Evolutionary conservation across 2,329 filamentous ascomycete genomes (phyloP), one percentile per base, ranked within the genome.

Genomic region (Colletotrichum cuscutae): DNA sequence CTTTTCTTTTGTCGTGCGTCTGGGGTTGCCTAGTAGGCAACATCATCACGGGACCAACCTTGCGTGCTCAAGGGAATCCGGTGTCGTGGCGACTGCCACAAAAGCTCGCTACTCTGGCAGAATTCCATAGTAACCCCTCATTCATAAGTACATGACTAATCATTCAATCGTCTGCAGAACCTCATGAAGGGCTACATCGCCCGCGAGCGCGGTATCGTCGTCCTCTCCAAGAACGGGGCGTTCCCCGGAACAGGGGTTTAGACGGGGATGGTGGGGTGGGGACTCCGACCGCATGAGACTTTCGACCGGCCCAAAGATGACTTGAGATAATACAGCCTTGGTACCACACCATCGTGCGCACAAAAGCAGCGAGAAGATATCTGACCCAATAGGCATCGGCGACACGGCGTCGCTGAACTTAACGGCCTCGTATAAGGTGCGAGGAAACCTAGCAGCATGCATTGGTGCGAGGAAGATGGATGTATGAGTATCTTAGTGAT

Each of bases 131-230:
- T n/a, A 12, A 35, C 28, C 49, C 68, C 57, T 68, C 30, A 53
- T 64, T 68, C 61, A 52, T 54, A 52, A 71, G 5, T 81, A 78
- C 82, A 72, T 82, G 77, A 81, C 81, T 83, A 74, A 83, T 70
- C 26, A n/a, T 13, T 2, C 22, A 71, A 30, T 61, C 58, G n/a
- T 74, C 71, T 67, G 30, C 73, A 98, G 95, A 94, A 93, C 72
- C 87, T 97, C 28, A 98, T 99, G 94, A 99, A 98, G 84, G 97
- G 97, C 53, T 99, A 99, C 83, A 99, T 99, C 77, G 93, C 96
- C 37, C 93, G 96, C 67, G 95, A 98, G 77, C 91, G 94, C 77
- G 93, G 93, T 42, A 95, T 95, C 76, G 93, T 99, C 32, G 97
- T 99, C 24, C 85, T 99, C 70, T 98, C 95, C 82, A 98, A 98